Evolutionary conservation across 1,139 yeast genomes (phyloP).

Genomic region (Sugiyamaella castrensis): DNA sequence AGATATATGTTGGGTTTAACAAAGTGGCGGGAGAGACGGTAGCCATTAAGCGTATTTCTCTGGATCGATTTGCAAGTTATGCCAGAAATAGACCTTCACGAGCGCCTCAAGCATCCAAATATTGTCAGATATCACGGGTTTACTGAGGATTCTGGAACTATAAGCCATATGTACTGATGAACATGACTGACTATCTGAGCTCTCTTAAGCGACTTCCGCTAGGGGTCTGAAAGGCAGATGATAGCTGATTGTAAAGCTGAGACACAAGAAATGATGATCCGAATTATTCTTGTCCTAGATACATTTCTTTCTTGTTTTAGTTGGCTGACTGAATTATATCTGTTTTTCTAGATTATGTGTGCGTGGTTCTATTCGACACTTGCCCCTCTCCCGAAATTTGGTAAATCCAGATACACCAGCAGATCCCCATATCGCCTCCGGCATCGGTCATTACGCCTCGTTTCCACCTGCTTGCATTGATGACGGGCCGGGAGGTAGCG

Average conservation of each 20-base stretch:
- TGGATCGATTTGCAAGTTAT: slow-evolving; percentile 44
- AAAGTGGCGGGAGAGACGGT: slow-evolving; percentile 62
- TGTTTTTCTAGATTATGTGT: slow-evolving; percentile 60
- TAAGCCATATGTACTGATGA: slow-evolving; percentile 81
- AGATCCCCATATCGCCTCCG: no score
- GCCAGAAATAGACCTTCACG: slow-evolving; percentile 50
- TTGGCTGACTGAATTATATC: no score
- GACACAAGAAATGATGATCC: not conserved
- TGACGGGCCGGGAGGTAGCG: no score
- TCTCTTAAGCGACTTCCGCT: no score
- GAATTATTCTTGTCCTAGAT: no score
- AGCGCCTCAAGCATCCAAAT: slow-evolving; percentile 78
- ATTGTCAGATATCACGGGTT: slow-evolving; percentile 91
- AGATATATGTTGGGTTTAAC: slow-evolving; percentile 68
- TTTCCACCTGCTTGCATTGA: no score
- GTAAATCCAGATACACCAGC: no score
- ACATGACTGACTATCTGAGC: slow-evolving; percentile 49
- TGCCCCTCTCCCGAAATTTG: no score
- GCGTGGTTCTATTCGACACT: slow-evolving; percentile 76
- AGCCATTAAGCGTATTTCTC: slow-evolving; percentile 79
- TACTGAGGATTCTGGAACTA: slow-evolving; percentile 60
- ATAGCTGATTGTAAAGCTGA: not conserved
- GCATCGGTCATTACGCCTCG: no score
- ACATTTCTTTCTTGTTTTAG: no score
- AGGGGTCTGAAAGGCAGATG: no score